Conservation (phyloP, 495 filamentous ascomycete species). For the Hypoxylon cercidicola region DNA sequence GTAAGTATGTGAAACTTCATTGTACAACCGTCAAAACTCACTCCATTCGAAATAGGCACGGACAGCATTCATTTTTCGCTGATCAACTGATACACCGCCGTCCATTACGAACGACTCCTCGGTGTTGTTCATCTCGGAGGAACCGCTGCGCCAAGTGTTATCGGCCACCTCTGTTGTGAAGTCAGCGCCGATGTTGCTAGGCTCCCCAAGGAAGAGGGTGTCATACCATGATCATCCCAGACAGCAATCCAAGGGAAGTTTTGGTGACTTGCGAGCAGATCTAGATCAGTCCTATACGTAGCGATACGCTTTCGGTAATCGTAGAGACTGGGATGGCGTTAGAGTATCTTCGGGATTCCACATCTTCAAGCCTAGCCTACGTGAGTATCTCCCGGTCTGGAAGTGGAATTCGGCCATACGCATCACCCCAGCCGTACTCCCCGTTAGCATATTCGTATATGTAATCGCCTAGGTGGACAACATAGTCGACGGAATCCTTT, state of each 20-base stretch:
- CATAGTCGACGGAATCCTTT: slow-evolving; percentile 72
- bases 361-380: slow-evolving; percentile 38
- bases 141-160: slow-evolving; percentile 68
- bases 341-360: slow-evolving; percentile 6
- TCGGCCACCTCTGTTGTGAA: slow-evolving; percentile 65
- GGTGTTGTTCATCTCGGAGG: slow-evolving; percentile 67
- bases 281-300: slow-evolving; percentile 68
- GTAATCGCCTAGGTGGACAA: slow-evolving; percentile 72
- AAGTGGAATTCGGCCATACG: slow-evolving; percentile 62
- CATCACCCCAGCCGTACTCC: slow-evolving; percentile 65
- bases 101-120: slow-evolving; percentile 69
- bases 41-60: slow-evolving; percentile 76
- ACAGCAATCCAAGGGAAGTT: slow-evolving; percentile 71
- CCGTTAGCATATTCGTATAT: slow-evolving; percentile 70
- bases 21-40: slow-evolving; percentile 37
- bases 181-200: background rate
- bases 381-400: slow-evolving; percentile 62
- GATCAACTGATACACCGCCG: slow-evolving; percentile 69
- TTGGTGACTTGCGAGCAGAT: slow-evolving; percentile 63
- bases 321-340: slow-evolving; percentile 50
- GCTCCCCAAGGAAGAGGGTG: background rate
- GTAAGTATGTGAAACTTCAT: slow-evolving; percentile 10
- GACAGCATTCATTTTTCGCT: slow-evolving; percentile 74
- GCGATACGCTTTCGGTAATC: slow-evolving; percentile 70
- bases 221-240: slow-evolving; percentile 72